phyloP scores from a whole-genome alignment of 192 early-diverging fungal species.

The Bifiguratus adelaidae region DNA sequence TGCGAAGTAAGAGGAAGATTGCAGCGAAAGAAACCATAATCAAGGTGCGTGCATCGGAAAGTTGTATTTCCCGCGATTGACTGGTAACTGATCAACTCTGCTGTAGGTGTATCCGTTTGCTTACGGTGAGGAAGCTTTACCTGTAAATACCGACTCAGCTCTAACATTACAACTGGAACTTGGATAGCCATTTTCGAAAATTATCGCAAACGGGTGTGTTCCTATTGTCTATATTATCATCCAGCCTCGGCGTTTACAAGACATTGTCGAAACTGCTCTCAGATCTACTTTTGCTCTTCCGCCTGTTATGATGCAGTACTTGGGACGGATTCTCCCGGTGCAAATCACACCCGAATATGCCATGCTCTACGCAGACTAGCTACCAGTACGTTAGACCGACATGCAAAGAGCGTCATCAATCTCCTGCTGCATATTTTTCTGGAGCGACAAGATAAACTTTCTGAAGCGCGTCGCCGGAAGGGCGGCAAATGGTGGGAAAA shows the following conservation, averaged over 20 bases:
- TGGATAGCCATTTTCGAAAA: constrained; percentile 49
- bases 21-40: no score
- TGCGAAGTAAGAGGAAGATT: no score
- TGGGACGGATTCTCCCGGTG: constrained; percentile 17
- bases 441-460: no score
- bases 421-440: constrained; percentile 32
- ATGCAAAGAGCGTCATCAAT: constrained; percentile 55
- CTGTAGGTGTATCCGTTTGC: no score
- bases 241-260: constrained; percentile 28
- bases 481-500: no score
- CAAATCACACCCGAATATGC: constrained; percentile 31
- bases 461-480: no score
- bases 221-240: constrained; percentile 43
- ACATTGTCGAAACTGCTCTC: constrained; percentile 48
- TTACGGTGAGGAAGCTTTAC: no score
- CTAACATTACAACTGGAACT: no score
- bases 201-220: constrained; percentile 50
- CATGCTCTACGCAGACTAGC: constrained; percentile 38
- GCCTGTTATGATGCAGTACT: constrained; percentile 25
- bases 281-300: constrained; percentile 44
- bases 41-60: no score
- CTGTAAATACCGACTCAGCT: no score
- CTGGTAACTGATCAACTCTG: no score
- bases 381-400: constrained; percentile 42
- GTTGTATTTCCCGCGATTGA: no score